These are phyloP conservation scores for Kluyveromyces wickerhamii DNA, from an alignment of 805 yeast species.

Conservation along the genomic window DNA sequence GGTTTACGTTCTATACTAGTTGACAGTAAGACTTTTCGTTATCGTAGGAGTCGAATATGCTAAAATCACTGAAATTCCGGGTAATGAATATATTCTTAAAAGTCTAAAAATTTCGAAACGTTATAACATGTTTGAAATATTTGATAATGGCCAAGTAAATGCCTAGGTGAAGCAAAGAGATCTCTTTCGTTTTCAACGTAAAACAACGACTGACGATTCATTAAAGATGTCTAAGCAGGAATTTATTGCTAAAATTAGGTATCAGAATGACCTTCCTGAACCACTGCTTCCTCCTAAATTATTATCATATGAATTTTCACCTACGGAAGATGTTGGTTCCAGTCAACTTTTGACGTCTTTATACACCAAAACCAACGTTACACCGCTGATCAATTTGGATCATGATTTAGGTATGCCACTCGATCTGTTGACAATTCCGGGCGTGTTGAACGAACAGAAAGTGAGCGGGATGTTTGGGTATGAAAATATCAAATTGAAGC, in stretches of 20 bases:
- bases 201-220: no score
- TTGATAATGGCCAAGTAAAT: no score
- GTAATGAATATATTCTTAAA: no score
- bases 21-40: no score
- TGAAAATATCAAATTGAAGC: constrained; percentile 48
- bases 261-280: constrained; percentile 82
- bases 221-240: constrained; percentile 51
- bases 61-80: no score
- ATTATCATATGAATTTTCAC: constrained; percentile 40
- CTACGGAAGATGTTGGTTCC: constrained; percentile 39
- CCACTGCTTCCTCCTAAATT: constrained; percentile 90
- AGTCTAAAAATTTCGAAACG: no score
- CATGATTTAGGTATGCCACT: constrained; percentile 68
- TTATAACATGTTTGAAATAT: no score
- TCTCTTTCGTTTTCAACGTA: no score
- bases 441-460: constrained; percentile 56
- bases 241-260: constrained; percentile 73
- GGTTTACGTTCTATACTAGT: no score
- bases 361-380: constrained; percentile 67
- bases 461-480: constrained; percentile 35
- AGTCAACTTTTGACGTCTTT: constrained; percentile 57
- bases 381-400: constrained; percentile 50
- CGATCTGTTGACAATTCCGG: constrained; percentile 59
- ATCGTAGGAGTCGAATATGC: no score
- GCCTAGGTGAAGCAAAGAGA: no score